Conservation (phyloP, 495 filamentous ascomycete genomes). For the Niebla homalea region DNA sequence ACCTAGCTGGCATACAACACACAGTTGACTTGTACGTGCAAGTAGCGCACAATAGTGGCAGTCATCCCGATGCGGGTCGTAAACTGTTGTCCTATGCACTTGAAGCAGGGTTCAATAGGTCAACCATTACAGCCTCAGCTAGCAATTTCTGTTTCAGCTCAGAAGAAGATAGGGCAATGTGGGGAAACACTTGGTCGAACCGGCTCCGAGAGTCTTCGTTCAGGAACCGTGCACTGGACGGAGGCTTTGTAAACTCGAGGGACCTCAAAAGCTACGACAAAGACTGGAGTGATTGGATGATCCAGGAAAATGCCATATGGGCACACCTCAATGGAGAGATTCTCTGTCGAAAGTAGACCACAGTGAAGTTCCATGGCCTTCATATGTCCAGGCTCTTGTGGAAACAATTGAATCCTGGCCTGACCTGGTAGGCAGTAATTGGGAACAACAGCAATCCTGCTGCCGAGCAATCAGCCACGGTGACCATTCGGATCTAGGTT, state of each 20-base stretch:
- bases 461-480: too few species aligned
- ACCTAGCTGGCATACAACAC: slow-evolving; percentile 24
- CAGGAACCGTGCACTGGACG: slow-evolving; percentile 26
- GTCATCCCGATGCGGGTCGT: slow-evolving; percentile 36
- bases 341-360: slow-evolving; percentile 26
- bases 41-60: slow-evolving; percentile 28
- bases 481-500: too few species aligned
- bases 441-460: too few species aligned
- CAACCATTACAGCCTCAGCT: slow-evolving; percentile 23
- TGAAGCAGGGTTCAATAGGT: slow-evolving; percentile 31
- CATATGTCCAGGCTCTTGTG: too few species aligned
- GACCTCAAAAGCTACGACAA: slow-evolving; percentile 31
- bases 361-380: too few species aligned
- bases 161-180: slow-evolving; percentile 31
- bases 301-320: slow-evolving; percentile 38
- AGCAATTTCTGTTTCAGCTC: slow-evolving; percentile 34
- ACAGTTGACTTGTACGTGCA: slow-evolving; percentile 30
- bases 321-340: slow-evolving; percentile 40
- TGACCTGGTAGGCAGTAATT: too few species aligned
- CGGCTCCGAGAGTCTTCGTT: slow-evolving; percentile 27
- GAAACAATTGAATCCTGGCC: too few species aligned
- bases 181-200: slow-evolving; percentile 35
- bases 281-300: slow-evolving; percentile 32
- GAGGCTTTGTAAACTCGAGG: slow-evolving; percentile 24
- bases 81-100: slow-evolving; percentile 36